Evolutionary conservation across 345 rosid genomes (phyloP), one percentile per base, ranked within the genome.

Genomic region (Syzygium oleosum): DNA sequence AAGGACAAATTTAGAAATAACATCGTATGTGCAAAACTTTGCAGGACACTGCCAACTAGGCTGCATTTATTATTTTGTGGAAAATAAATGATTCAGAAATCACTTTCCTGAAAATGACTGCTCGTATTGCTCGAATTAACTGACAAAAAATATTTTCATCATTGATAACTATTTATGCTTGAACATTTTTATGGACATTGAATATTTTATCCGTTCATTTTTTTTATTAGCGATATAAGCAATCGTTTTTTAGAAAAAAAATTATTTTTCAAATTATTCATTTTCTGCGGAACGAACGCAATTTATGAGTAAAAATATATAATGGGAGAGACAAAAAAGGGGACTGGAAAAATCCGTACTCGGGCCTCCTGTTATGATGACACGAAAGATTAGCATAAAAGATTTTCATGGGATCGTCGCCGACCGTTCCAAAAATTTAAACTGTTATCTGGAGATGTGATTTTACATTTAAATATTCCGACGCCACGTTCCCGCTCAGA

Each of bases 361-460:
- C 2, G 25, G 25, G 5, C 3, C 49, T 73, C 80, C 2, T 19
- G 46, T 17, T 68, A 2, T 1, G 7, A 17, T 34, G 19, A 31
- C 38, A 10, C 4, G 80, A 5, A 38, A 34, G 13, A 34, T 38
- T 55, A 55, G 22, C 25, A 8, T 16, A 55, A 55, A 21, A 55
- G 59, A 55, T 55, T 54, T 68, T 17, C 0, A 34, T 16, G 12
- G 3, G 21, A 68, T 34, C 0, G 4, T 5, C 2, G 13, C 1
- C 7, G 21, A 4, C 0, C 9, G 12, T 68, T 68, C 9, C 4
- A 2, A 68, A 68, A 31, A 9, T 68, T 16, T 0, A 8, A 31
- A 9, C 11, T 7, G 4, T 21, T 21, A 31, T 17, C 34, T 0
- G 9, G 4, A 68, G 0, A 0, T 0, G 1, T 15, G 7, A 1